A percentile compares a stretch with the other conserved stretches of the same genome.
These are phyloP conservation scores for Moesziomyces sp. DNA, from an alignment of 1,284 basidiomycete genomes.

Conservation along the genomic window DNA sequence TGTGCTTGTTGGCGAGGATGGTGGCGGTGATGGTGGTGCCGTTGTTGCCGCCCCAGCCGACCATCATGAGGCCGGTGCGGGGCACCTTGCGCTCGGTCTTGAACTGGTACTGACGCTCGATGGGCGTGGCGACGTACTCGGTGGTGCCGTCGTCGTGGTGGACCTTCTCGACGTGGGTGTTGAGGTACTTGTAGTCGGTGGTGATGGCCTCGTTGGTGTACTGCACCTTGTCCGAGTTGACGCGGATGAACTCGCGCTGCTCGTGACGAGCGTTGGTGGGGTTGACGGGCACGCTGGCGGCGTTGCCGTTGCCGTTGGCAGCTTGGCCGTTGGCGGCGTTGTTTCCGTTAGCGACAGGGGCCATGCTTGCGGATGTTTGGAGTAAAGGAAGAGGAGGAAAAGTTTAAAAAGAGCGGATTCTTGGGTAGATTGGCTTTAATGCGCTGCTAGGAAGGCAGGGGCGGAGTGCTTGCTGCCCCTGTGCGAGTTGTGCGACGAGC, in stretches of 20 bases:
- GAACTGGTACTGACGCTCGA: constrained; percentile 76
- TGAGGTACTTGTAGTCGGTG: constrained; percentile 64
- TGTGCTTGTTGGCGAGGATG: constrained; percentile 94
- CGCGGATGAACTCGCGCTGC: constrained; percentile 61
- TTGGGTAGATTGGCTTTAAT: constrained; percentile 40
- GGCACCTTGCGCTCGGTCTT: constrained; percentile 86
- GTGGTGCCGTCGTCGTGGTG: constrained; percentile 59
- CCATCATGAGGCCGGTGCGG: constrained; percentile 96
- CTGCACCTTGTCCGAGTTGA: constrained; percentile 64
- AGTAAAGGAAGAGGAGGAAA: constrained; percentile 5
- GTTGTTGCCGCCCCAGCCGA: constrained; percentile 97
- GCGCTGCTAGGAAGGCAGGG: constrained; percentile 56
- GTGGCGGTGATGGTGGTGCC: constrained; percentile 94
- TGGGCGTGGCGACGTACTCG: constrained; percentile 63
- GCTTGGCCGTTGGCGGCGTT: constrained; percentile 27
- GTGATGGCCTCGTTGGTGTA: constrained; percentile 63
- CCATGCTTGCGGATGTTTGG: constrained; percentile 42
- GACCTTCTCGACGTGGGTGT: constrained; percentile 65
- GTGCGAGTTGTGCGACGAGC: constrained; percentile 65
- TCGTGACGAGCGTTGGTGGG: constrained; percentile 67
- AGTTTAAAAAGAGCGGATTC: constrained; percentile 14
- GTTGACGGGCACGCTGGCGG: constrained; percentile 55
- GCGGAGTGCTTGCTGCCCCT: constrained; percentile 65
- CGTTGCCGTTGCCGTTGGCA: constrained; percentile 25
- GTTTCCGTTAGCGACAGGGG: constrained; percentile 59